Conservation (phyloP, 768 basidiomycete genomes). For the Kwoniella sp. region DNA sequence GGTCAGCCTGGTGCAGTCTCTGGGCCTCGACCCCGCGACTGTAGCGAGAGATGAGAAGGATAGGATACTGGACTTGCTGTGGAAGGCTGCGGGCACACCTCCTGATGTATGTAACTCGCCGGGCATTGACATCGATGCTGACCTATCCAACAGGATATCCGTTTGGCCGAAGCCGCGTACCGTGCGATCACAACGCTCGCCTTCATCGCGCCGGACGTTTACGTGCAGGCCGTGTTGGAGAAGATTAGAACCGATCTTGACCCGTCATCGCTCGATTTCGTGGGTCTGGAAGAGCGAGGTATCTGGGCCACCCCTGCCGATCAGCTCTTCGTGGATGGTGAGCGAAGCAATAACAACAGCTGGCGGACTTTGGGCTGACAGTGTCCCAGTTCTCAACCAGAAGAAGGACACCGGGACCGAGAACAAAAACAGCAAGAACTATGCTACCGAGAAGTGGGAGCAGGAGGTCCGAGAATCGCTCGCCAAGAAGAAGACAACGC, state of each 20-base stretch:
- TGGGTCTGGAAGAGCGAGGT: constrained; percentile 70
- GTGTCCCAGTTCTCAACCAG: constrained; percentile 59
- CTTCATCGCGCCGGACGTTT: constrained; percentile 68
- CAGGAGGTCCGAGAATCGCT: constrained; percentile 82
- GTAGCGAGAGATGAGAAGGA: constrained; percentile 51
- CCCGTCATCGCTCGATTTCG: constrained; percentile 56
- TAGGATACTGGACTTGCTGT: constrained; percentile 29
- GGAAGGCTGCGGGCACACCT: constrained; percentile 27
- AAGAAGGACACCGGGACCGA: constrained; percentile 56
- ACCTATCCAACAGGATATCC: constrained; percentile 24
- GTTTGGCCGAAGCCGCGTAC: constrained; percentile 60
- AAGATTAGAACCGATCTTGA: constrained; percentile 67
- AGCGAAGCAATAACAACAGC: constrained; percentile 12
- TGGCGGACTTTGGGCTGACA: background rate
- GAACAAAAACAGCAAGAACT: constrained; percentile 72
- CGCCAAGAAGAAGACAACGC: constrained; percentile 68
- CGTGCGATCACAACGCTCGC: constrained; percentile 68
- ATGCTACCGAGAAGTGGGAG: constrained; percentile 91
- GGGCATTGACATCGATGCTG: background rate
- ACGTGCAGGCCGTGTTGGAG: constrained; percentile 66
- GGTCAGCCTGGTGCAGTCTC: constrained; percentile 76
- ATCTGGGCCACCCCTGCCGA: constrained; percentile 84
- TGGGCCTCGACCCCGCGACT: constrained; percentile 64
- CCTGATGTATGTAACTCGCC: constrained; percentile 18
- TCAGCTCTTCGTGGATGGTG: constrained; percentile 75